Evolutionary conservation across 352 stramenopile genomes (phyloP), one percentile per base, ranked within the genome.

Genomic region (Blastocystis sp.): DNA sequence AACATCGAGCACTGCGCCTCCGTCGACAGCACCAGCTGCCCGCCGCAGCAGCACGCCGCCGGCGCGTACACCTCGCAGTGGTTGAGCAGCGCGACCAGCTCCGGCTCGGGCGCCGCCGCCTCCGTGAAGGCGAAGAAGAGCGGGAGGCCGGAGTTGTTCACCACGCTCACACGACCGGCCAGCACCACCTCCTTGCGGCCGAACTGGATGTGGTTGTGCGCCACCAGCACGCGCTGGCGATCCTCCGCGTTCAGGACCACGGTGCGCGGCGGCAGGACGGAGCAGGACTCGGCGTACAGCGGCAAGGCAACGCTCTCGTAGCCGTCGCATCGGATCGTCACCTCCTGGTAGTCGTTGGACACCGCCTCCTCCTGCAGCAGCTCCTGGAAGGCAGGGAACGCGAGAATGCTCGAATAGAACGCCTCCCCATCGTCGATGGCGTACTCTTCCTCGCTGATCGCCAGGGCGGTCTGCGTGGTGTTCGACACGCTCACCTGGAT

Each of bases 141-240:
- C 34, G 17, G 11, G 14, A 70, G 40, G 2, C 74, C 74, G 1
- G 74, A 70, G 40, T 69, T 42, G 60, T 84, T 84, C 38, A 68
- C 60, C 1, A 84, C 57, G 42, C 28, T 43, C 9, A 84, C 60
- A 10, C 74, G 74, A 19, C 74, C 74, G 17, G 57, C 43, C 19
- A 84, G 40, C 6, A 84, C 34, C 0, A 84, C 48, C 54, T 84
- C 74, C 28, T 84, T 84, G 17, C 74, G 54, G 11, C 60, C 74
- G 60, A 70, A 84, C 10, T 28, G 45, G 1, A 45, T 52, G n/a
- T 84, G 74, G 34, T 28, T 68, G 0, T 54, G 74, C 21, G 28
- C 74, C 3, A 84, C 74, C 7, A 84, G n/a, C 6, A 57, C 48
- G 17, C 21, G 21, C 9, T 74, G 24, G 21, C 42, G 34, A 19